Base-by-base conservation (phyloP, 2,329 filamentous ascomycete species). In the Fusarium udum region DNA sequence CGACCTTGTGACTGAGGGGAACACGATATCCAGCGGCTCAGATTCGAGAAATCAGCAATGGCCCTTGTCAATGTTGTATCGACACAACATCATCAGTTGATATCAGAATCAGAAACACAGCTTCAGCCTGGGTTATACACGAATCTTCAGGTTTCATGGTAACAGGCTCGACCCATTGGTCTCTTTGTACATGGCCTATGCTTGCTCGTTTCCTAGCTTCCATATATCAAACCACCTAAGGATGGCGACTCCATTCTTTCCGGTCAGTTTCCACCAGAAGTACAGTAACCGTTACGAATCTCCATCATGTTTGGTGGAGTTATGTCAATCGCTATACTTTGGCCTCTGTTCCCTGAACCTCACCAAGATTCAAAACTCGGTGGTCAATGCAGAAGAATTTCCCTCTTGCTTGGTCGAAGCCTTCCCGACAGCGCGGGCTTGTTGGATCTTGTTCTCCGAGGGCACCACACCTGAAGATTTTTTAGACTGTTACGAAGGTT, bases 101-200 rank as follows among this genome's bases (percentile, higher is more conserved):
- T 62, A 67, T 63, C 58, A 26, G 62, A 73, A 71, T 55, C 59
- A 40, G 66, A 75, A 71, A 58, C 61, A 37, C 45, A 51, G 31
- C 40, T 64, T 65, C 64, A 55, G 56, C 56, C 61, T 62, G 59
- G 42, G 31, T 40, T 60, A 59, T 62, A 70, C 51, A 52, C 66
- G 66, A 70, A 53, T 69, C 59, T 67, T 37, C 71, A 67, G 48
- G 74, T 75, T 77, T 74, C 71, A 74, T 48, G 48, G 45, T 39
- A 52, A 64, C 51, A 57, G 61, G 71, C 73, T 67, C 48, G 53
- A 46, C 63, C 67, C 59, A 68, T 74, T 71, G 45, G 43, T 45
- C 56, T 70, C 64, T 74, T 61, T 46, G 40, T 39, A 59, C 64
- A 76, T 60, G 65, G 66, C 67, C 65, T 57, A 26, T 65, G 31